Conservation (phyloP, 805 yeast genomes). For the Candida chilensis region DNA sequence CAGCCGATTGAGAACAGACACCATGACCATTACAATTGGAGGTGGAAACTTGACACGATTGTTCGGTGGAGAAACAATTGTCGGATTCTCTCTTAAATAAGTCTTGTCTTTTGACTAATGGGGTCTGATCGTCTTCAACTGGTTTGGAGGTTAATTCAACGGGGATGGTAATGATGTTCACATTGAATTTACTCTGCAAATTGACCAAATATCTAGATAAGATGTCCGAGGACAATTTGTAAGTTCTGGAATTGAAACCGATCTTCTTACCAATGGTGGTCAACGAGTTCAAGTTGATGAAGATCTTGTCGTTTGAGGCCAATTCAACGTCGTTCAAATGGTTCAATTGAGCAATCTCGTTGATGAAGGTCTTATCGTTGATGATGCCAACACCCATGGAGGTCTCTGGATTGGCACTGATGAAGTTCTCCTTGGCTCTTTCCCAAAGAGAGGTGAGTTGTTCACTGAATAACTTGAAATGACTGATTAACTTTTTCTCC, state of each 20-base stretch:
- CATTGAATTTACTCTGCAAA: too few species aligned
- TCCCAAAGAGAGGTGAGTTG: slow-evolving; percentile 17
- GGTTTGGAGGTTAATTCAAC: too few species aligned
- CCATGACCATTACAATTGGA: slow-evolving; percentile 48
- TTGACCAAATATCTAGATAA: too few species aligned
- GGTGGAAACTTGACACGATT: slow-evolving; percentile 36
- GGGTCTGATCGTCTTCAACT: too few species aligned
- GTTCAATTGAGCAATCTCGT: slow-evolving; percentile 24
- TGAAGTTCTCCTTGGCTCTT: slow-evolving; percentile 6
- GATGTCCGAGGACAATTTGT: too few species aligned
- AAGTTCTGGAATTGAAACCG: slow-evolving; percentile 21
- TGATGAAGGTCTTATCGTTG: slow-evolving; percentile 26
- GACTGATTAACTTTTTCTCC: not conserved
- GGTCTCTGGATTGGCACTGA: slow-evolving; percentile 5
- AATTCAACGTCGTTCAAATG: slow-evolving; percentile 12
- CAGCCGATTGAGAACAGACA: slow-evolving; percentile 27
- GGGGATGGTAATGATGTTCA: too few species aligned
- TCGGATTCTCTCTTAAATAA: too few species aligned
- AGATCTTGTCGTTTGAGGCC: slow-evolving; percentile 10
- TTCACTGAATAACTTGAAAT: slow-evolving; percentile 12
- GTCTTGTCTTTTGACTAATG: too few species aligned
- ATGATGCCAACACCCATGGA: slow-evolving; percentile 10
- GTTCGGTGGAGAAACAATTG: slow-evolving; percentile 35
- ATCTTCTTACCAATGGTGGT: slow-evolving; percentile 19
- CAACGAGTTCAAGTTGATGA: slow-evolving; percentile 22